Evolutionary conservation across 2,329 filamentous ascomycete species (phyloP), one percentile per base, ranked within the genome.

Genomic region (Monosporascus sp.): DNA sequence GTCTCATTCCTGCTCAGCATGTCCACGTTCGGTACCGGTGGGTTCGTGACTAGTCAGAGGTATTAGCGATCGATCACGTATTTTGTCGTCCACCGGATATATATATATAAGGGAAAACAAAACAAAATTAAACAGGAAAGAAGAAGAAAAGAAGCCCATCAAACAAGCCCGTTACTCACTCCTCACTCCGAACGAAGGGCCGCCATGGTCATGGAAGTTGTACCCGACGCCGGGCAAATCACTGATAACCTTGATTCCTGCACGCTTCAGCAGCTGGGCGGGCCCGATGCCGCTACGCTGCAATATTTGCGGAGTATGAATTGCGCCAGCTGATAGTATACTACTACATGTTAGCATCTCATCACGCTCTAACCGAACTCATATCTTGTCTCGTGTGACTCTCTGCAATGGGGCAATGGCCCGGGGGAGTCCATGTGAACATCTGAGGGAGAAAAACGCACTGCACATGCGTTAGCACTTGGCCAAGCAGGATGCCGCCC

Each of bases 1-100:
- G 67, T 66, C 24, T 63, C 62, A 53, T 66, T 66, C 40, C 46
- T 63, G 40, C 56, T 57, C 48, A 70, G 59, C 2, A 53, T 49
- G 11, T 14, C 41, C 6, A 9, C 3, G 41, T 26, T 44, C 3
- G 41, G 41, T 20, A 26, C 11, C 5, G 41, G 41, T 16, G n/a
- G 41, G 11, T 44, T 44, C 5, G 41, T 17, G 20, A 22, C 31
- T 34, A 34, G 9, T 14, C 9, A 34, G 11, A 34, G 1, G 31
- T 1, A 34, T 34, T 41, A 41, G 17, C 19, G 17, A 11, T 19
- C 38, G 17, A 14, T 34, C 31, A 14, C 9, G 9, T 31, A 31
- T 3, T 27, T 8, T 11, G 27, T 27, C 27, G 1, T 9, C 9
- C 9, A 9, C n/a, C n/a, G n/a, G n/a, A n/a, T n/a, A n/a, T n/a